phyloP scores from a whole-genome alignment of 257 asterid species.

The Buddleja alternifolia region DNA sequence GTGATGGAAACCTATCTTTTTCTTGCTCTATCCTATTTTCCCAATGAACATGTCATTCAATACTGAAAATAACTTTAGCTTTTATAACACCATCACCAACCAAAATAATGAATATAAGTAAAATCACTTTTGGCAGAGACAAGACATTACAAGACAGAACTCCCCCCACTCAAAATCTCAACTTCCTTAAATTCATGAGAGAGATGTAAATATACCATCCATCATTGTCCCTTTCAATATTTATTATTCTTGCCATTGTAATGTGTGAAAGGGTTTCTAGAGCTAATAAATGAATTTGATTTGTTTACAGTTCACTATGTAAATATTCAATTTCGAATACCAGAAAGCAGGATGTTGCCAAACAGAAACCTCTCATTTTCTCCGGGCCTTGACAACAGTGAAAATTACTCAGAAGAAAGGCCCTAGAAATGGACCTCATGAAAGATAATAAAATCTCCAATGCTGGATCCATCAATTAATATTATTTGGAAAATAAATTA shows the following conservation, averaged over 20 bases:
- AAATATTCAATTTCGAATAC: slow-evolving; percentile 7
- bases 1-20: too few species aligned
- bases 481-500: too few species aligned
- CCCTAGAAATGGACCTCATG: neutral
- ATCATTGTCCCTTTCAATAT: slow-evolving; percentile 26
- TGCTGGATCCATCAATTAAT: slow-evolving; percentile 1
- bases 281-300: slow-evolving; percentile 31
- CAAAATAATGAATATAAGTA: slow-evolving; percentile 21
- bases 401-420: slow-evolving; percentile 15
- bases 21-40: neutral
- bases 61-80: neutral
- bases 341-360: slow-evolving; percentile 27
- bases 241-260: slow-evolving; percentile 19
- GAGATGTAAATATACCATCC: neutral
- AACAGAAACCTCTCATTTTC: slow-evolving; percentile 26
- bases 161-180: neutral
- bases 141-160: slow-evolving; percentile 8
- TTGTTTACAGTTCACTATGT: slow-evolving; percentile 40
- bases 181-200: slow-evolving; percentile 31
- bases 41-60: neutral
- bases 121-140: slow-evolving; percentile 26
- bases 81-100: neutral
- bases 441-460: too few species aligned
- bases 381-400: slow-evolving; percentile 27
- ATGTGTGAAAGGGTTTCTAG: slow-evolving; percentile 33